Evolutionary conservation across 805 yeast species (phyloP), one percentile per base, ranked within the genome.

Genomic region (Candida chilensis): DNA sequence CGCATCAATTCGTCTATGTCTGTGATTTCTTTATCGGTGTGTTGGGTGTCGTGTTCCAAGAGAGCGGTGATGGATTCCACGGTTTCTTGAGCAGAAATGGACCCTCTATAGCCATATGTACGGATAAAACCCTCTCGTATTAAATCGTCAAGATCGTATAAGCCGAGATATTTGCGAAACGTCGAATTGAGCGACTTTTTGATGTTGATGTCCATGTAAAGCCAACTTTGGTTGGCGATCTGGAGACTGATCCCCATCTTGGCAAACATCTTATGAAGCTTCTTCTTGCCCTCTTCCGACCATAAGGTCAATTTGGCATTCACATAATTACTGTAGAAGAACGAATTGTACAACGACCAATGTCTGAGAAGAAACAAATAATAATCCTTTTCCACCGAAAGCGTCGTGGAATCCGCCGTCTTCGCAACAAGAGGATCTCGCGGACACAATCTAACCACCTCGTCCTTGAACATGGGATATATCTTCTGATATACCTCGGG

Each of bases 221-320:
- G 65, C 97, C 97, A 92, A 33, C 77, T 77, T 51, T 92, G 95
- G 45, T 78, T 81, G 0, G 97, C 92, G n/a, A 80, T 78, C 5
- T 75, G 79, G 28, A 92, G 61, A 1, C 96, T 79, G 5, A 92
- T 80, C 5, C 98, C 98, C 96, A 94, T 92, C 42, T 82, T 74
- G 2, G 98, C 98, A 58, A 92, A 85, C 72, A 92, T 68, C 43
- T 87, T 86, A 48, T 88, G 94, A 30, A 92, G 60, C 39, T 77
- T 71, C 47, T 84, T 86, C 40, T 79, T 71, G 5, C 99, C 98
- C 34, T 82, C 88, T 45, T 85, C 95, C 19, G 88, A 80, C 92
- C 96, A 92, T 22, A 92, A 59, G 33, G 76, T 76, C 33, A 92
- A 59, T 48, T 87, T 84, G 9, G 97, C 82, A 45, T 88, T 85